Base-by-base conservation (phyloP, 805 yeast species). In the Candida bentonensis region DNA sequence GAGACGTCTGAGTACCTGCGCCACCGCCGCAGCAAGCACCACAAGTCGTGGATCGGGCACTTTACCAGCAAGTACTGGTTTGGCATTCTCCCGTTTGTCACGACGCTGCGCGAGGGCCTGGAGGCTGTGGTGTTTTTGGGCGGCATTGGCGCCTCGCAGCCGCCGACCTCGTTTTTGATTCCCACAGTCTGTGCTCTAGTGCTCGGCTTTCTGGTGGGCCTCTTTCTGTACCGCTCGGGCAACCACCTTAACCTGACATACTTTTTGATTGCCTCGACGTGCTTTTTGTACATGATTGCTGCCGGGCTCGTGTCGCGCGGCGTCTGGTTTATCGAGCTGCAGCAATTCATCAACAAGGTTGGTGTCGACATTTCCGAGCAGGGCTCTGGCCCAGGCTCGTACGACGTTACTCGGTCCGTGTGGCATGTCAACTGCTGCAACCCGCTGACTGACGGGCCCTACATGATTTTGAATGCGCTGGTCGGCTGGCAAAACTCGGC, bases 341-440 rank as follows among this genome's bases (percentile, higher is more conserved):
- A 87, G 61, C 66, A 65, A 44, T 87, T 79, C 61, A 85, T 86
- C 46, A 72, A 75, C 46, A 63, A 65, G 47, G 87, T 94, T 55
- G 96, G 96, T 1, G 76, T 77, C 55, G 96, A 87, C 54, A 82
- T 85, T 58, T 73, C 84, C 36, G 96, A 87, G 62, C 74, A 79
- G 1, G 96, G 96, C 1, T 79, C 81, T 33, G 96, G 96, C 0
- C 95, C 95, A 0, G 96, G 96, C 0, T 82, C 94, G 0, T 87
- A 87, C 56, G 95, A 87, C 55, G 79, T 87, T 21, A 51, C 73
- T 20, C 73, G 70, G 41, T 78, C 92, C 4, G 78, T 87, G 2
- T 87, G 96, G 96, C 96, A 87, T 59, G 95, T 87, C 22, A 85
- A 87, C 62, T 86, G 95, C 61, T 87, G 96, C 64, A 86, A 86